Percentiles rank a stretch among this genome's conserved stretches.
Conservation (phyloP, 768 basidiomycete genomes). For the Collybia sordida region DNA sequence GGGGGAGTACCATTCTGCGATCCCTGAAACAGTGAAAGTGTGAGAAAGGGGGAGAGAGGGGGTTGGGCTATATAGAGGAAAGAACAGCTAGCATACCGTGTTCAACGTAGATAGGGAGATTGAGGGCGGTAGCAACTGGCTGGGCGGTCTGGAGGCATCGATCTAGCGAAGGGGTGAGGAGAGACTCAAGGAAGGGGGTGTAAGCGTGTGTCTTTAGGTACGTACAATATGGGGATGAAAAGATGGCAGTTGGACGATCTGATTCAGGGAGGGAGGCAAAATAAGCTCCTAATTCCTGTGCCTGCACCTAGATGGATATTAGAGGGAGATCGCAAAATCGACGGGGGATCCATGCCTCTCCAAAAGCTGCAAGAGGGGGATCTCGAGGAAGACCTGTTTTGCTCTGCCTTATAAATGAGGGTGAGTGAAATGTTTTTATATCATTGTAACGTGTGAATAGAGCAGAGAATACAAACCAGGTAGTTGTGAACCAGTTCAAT, state of each 20-base stretch:
- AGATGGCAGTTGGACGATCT: conserved; percentile 72
- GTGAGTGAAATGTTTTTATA: conserved; percentile 14
- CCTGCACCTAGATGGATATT: conserved; percentile 52
- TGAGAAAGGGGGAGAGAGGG: not conserved
- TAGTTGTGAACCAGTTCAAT: conserved; percentile 66
- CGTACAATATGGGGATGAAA: conserved; percentile 84
- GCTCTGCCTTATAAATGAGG: conserved; percentile 45
- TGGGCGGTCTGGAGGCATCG: conserved; percentile 83
- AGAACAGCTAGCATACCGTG: conserved; percentile 50
- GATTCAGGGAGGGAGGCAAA: conserved; percentile 63
- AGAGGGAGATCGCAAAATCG: no score
- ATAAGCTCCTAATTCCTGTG: conserved; percentile 66
- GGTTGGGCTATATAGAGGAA: not conserved
- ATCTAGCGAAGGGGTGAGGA: conserved; percentile 40
- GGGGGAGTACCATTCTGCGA: conserved; percentile 81
- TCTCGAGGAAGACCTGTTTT: conserved; percentile 70
- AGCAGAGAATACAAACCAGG: conserved; percentile 49
- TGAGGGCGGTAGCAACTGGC: conserved; percentile 60
- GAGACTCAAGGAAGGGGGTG: not conserved
- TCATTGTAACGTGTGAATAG: not conserved
- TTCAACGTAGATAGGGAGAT: conserved; percentile 73
- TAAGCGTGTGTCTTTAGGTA: not conserved
- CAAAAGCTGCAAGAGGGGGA: conserved; percentile 70
- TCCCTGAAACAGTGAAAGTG: conserved; percentile 51
- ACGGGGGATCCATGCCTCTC: conserved; percentile 45